Base-by-base conservation (phyloP, 2,329 filamentous ascomycete genomes). In the Monosporascus sp. region DNA sequence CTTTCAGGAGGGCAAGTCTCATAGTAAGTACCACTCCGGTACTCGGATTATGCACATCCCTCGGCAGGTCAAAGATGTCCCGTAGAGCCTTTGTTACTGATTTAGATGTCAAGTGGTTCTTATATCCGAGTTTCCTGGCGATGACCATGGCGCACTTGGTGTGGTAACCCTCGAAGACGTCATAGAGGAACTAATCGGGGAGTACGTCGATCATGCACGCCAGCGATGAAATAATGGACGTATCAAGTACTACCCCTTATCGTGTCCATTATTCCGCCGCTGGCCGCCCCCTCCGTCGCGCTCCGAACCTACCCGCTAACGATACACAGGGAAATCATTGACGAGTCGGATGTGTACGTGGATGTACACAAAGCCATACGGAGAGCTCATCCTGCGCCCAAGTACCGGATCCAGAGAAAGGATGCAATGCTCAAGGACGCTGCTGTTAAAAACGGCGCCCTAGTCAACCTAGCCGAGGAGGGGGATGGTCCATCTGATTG, bases 351-450 rank as follows among this genome's bases (percentile, higher is more conserved):
- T 71, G 94, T 99, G 11, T 99, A 96, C 65, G 87, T 99, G 59
- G 94, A 99, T 70, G 91, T 99, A 2, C 94, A 97, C 78, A 97
- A 97, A 75, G 94, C 94, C 22, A 97, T 99, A 61, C 85, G 94
- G 54, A 89, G 94, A 50, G 82, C 95, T 64, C 84, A 87, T 20
- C 91, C 91, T 1, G 91, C 92, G 2, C 93, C 93, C 1, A 88
- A 90, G 65, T 85, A 85, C 45, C 83, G 88, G 52, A 80, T 75
- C 31, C 68, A 71, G 40, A 67, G 72, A 31, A 59, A 66, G 64
- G 54, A 70, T 67, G 22, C 79, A 63, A 52, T 66, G 68, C 50
- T 57, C 35, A 70, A 63, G 35, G 60, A 67, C 28, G 62, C 59
- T 14, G 63, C 57, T 17, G 58, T 63, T 20, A 66, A 60, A 49